phyloP scores from a whole-genome alignment of 768 basidiomycete genomes.

The Suillus subaureus region DNA sequence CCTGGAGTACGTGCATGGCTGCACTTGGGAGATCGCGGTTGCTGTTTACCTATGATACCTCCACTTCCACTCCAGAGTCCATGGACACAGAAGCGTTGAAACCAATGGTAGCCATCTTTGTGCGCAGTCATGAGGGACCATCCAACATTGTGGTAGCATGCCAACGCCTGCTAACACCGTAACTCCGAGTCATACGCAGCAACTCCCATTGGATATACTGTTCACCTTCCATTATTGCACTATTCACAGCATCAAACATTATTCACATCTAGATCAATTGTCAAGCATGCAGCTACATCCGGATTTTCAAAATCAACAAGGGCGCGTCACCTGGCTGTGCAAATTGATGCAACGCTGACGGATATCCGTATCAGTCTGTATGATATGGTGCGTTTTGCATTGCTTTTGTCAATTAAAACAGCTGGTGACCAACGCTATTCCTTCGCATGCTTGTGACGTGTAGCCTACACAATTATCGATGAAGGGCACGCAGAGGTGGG shows the following conservation, averaged over 20 bases:
- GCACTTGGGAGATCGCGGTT: neutral
- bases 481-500: neutral
- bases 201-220: neutral
- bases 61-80: neutral
- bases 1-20: neutral
- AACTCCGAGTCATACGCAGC: neutral
- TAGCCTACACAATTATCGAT: neutral
- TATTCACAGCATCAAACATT: neutral
- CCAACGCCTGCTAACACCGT: neutral
- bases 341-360: neutral
- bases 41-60: neutral
- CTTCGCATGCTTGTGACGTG: neutral
- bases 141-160: neutral
- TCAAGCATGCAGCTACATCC: neutral
- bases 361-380: neutral
- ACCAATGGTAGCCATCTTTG: neutral
- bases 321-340: neutral
- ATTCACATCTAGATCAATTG: neutral
- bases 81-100: neutral
- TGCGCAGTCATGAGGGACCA: neutral
- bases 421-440: neutral
- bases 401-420: neutral
- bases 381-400: neutral
- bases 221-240: neutral
- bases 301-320: neutral